phyloP scores from a whole-genome alignment of 2,329 filamentous ascomycete genomes.

The Aspergillus texensis region DNA sequence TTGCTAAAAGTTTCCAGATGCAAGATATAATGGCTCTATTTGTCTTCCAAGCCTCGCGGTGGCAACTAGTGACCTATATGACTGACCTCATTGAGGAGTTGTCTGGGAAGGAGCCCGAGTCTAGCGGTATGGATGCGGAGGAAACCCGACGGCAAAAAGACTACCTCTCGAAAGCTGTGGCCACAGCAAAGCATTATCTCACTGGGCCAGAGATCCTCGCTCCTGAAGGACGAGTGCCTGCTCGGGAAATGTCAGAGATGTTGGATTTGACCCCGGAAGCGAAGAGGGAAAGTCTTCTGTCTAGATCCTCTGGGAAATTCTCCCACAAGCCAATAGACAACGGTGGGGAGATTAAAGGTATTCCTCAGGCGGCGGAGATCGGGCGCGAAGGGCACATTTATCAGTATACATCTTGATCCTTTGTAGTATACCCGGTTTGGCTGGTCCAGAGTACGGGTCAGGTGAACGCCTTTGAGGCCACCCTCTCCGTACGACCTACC shows the following conservation, averaged over 20 bases:
- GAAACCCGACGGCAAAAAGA: slow-evolving; percentile 56
- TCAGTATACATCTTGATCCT: slow-evolving; percentile 22
- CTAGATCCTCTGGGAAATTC: slow-evolving; percentile 22
- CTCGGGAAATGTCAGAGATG: slow-evolving; percentile 25
- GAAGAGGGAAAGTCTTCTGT: slow-evolving; percentile 28
- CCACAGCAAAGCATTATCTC: slow-evolving; percentile 79
- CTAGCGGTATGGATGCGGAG: slow-evolving; percentile 45
- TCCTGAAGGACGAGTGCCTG: slow-evolving; percentile 54
- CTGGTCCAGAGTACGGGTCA: background rate
- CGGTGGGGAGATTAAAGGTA: slow-evolving; percentile 59
- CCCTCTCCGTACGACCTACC: background rate
- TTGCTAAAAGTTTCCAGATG: slow-evolving; percentile 55
- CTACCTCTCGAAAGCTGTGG: slow-evolving; percentile 72
- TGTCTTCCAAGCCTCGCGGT: slow-evolving; percentile 85
- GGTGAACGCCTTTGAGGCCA: background rate
- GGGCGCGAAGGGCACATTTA: slow-evolving; percentile 42
- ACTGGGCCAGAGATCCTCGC: slow-evolving; percentile 85
- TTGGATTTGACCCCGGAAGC: slow-evolving; percentile 33
- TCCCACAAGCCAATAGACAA: slow-evolving; percentile 28
- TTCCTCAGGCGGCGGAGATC: slow-evolving; percentile 56
- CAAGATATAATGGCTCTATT: slow-evolving; percentile 83
- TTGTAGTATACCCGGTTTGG: slow-evolving; percentile 2
- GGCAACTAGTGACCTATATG: slow-evolving; percentile 72
- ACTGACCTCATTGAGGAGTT: slow-evolving; percentile 62
- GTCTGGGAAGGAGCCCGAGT: slow-evolving; percentile 50